Evolutionary conservation across 495 filamentous ascomycete genomes (phyloP).

Genomic region (Immersiella caudata): DNA sequence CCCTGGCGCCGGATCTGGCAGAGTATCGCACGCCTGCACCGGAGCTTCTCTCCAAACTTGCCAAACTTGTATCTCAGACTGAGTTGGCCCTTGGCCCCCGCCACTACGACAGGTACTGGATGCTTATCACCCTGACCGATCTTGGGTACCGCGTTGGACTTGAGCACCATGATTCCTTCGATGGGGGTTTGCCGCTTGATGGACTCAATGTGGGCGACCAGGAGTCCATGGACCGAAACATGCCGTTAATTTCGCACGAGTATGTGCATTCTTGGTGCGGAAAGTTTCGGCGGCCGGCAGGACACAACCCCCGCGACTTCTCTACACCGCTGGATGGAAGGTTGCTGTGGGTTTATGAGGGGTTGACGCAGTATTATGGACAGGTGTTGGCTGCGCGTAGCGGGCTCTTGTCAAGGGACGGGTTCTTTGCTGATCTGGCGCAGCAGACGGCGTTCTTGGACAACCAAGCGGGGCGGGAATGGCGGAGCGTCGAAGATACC

Average conservation of each 20-base stretch:
- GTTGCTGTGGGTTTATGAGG: slow-evolving; percentile 7
- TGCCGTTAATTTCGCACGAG: neutral
- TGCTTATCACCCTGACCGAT: neutral
- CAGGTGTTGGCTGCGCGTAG: neutral
- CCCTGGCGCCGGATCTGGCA: neutral
- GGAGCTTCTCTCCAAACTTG: neutral
- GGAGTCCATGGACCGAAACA: neutral
- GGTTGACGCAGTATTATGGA: neutral
- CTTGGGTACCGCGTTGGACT: neutral
- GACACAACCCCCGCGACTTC: neutral
- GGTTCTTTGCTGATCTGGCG: neutral
- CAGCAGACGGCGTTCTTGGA: neutral
- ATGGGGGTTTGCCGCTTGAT: neutral
- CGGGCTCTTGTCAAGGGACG: neutral
- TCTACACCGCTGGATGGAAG: neutral
- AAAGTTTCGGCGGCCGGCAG: neutral
- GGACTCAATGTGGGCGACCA: neutral
- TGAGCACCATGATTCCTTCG: slow-evolving; percentile 4
- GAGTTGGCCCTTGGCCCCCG: neutral
- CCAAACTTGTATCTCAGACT: neutral
- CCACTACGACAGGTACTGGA: slow-evolving; percentile 2
- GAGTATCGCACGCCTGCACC: neutral
- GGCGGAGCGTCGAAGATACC: neutral
- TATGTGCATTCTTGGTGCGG: slow-evolving; percentile 3
- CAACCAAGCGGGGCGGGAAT: neutral